These are phyloP conservation scores for Penicillium malachiteum DNA, from an alignment of 495 filamentous ascomycete species.

Conservation along the genomic window DNA sequence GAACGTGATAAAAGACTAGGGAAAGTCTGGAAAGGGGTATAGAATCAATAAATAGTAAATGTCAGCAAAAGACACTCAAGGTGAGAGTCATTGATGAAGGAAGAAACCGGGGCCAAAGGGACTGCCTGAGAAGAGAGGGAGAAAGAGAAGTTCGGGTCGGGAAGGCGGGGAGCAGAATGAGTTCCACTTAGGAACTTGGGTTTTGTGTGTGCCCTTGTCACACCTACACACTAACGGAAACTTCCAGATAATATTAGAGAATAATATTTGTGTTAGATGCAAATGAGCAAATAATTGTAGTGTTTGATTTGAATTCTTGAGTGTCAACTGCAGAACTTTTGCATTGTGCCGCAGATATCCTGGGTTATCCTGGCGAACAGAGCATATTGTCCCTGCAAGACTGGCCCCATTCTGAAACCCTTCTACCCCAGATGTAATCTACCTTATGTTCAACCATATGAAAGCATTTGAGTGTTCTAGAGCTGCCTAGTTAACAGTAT, in stretches of 20 bases:
- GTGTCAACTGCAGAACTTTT: not conserved
- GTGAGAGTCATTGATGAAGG: slow-evolving; percentile 27
- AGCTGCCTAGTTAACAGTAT: no score
- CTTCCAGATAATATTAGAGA: no score
- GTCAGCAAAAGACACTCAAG: slow-evolving; percentile 28
- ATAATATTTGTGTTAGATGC: no score
- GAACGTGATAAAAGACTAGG: slow-evolving; percentile 11
- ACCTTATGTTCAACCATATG: no score
- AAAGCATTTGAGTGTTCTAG: no score
- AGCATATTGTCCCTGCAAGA: slow-evolving; percentile 26
- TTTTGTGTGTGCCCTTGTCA: slow-evolving; percentile 15
- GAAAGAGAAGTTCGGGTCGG: slow-evolving; percentile 25
- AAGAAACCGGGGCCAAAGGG: slow-evolving; percentile 8
- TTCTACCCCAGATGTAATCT: not conserved
- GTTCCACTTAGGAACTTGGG: slow-evolving; percentile 6
- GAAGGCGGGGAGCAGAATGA: slow-evolving; percentile 31
- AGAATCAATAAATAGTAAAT: slow-evolving; percentile 1
- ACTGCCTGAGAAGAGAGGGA: slow-evolving; percentile 19
- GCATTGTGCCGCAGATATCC: not conserved
- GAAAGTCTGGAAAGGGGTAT: not conserved
- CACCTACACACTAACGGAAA: no score
- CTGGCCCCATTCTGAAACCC: slow-evolving; percentile 11
- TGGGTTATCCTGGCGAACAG: slow-evolving; percentile 15
- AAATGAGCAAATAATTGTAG: not conserved
- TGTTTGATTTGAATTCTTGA: not conserved